phyloP scores from a whole-genome alignment of 768 basidiomycete species.

The Mycena chlorophos region DNA sequence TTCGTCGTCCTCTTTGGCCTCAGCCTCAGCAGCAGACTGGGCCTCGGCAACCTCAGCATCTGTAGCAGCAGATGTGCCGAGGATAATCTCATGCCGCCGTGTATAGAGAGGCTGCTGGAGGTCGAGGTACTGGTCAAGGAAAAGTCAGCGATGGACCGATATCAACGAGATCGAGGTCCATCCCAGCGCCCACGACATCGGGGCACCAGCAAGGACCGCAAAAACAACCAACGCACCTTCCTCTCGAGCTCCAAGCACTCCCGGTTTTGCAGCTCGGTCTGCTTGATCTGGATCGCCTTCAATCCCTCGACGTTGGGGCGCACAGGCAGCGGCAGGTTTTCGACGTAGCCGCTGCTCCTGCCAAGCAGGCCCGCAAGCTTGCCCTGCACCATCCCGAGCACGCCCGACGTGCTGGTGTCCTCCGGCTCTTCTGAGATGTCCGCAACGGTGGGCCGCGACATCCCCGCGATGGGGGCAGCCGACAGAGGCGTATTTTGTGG shows the following conservation, averaged over 20 bases:
- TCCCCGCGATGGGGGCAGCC: constrained; percentile 79
- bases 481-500: constrained; percentile 90
- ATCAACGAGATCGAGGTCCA: not conserved
- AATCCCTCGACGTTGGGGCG: constrained; percentile 86
- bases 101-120: constrained; percentile 80
- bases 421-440: constrained; percentile 81
- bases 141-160: no score
- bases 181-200: no score
- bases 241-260: constrained; percentile 95
- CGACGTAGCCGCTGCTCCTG: constrained; percentile 92
- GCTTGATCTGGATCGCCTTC: constrained; percentile 74
- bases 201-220: constrained; percentile 16
- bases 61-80: constrained; percentile 73
- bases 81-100: constrained; percentile 81
- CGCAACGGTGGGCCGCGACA: constrained; percentile 86
- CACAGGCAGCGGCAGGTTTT: constrained; percentile 77
- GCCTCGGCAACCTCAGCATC: constrained; percentile 74
- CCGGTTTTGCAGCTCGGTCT: constrained; percentile 83
- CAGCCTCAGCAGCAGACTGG: constrained; percentile 67
- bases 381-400: constrained; percentile 47
- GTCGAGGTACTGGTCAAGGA: constrained; percentile 71
- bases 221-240: constrained; percentile 58
- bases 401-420: constrained; percentile 37
- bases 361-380: constrained; percentile 83
- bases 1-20: constrained; percentile 56